phyloP scores from a whole-genome alignment of 257 asterid species.

The Solanum peruvianum region DNA sequence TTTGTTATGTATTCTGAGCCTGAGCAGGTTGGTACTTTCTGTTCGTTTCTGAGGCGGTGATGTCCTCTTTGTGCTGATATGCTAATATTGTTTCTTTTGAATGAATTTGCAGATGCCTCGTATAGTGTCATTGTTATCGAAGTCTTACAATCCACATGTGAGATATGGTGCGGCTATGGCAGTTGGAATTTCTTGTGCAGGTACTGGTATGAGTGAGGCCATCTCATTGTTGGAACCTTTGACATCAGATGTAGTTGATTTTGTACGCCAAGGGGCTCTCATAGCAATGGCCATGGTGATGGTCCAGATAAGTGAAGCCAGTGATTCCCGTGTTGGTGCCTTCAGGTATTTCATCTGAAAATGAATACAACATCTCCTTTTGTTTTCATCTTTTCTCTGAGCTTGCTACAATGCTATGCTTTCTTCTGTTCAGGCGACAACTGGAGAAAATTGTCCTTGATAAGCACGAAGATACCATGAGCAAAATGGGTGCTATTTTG shows the following conservation, averaged over 20 bases:
- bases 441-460: slow-evolving; percentile 81
- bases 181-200: slow-evolving; percentile 97
- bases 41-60: neutral
- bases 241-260: slow-evolving; percentile 91
- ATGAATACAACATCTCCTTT: neutral
- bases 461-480: slow-evolving; percentile 96
- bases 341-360: slow-evolving; percentile 49
- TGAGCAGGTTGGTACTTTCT: slow-evolving; percentile 48
- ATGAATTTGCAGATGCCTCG: slow-evolving; percentile 69
- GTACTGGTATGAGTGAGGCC: slow-evolving; percentile 96
- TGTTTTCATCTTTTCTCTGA: neutral
- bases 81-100: neutral
- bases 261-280: slow-evolving; percentile 99
- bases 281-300: slow-evolving; percentile 99
- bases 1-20: slow-evolving; percentile 89
- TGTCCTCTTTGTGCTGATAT: neutral
- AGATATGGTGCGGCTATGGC: slow-evolving; percentile 98
- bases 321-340: slow-evolving; percentile 94
- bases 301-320: slow-evolving; percentile 90
- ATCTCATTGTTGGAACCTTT: slow-evolving; percentile 90
- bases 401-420: neutral
- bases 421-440: slow-evolving; percentile 51
- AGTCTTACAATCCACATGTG: slow-evolving; percentile 98
- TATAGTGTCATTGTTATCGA: slow-evolving; percentile 80
- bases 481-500: slow-evolving; percentile 98